Evolutionary conservation across 352 stramenopile species (phyloP), one percentile per base, ranked within the genome.

Genomic region (Paralagenidium karlingii): DNA sequence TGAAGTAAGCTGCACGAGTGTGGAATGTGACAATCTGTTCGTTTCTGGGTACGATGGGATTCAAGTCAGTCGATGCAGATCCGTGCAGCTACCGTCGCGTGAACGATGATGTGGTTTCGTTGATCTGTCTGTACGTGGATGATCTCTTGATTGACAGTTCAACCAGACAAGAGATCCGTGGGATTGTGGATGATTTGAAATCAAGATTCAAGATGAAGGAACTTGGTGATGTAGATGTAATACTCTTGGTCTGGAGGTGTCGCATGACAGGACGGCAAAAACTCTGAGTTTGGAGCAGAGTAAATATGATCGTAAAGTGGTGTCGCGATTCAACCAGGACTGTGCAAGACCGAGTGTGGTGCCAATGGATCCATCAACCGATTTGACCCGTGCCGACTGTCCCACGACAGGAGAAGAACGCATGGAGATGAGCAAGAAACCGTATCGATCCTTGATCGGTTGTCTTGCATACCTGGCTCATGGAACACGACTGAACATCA

Each of bases 1-100:
- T 69, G 0, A 68, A 69, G 10, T 49, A 69, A 43, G 48, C 54
- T 13, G 47, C 53, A 6, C 38, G 37, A 8, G 45, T 54, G 3
- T 73, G 55, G 54, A 40, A 52, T 31, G 19, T 28, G 0, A 63
- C 38, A 12, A 60, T 68, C n/a, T 25, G 38, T 21, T 13, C 30
- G 21, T 52, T 52, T 16, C 20, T 53, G 12, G 16, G 33, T 12
- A 27, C 26, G 8, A 5, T 41, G 15, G 41, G 47, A 19, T 47
- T 55, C 30, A 36, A 36, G 22, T 20, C 19, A 7, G 22, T 16
- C 22, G 30, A 16, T 22, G 22, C 30, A 16, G 30, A 36, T 7
- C 22, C 30, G 30, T 36, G 30, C 7, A 36, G 19, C 30, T 36
- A 22, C 30, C 19, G 8, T 36, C 30, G 30, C 22, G 30, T 22